Base-by-base conservation (phyloP, 192 early-diverging fungal genomes). In the Mortierella claussenii region DNA sequence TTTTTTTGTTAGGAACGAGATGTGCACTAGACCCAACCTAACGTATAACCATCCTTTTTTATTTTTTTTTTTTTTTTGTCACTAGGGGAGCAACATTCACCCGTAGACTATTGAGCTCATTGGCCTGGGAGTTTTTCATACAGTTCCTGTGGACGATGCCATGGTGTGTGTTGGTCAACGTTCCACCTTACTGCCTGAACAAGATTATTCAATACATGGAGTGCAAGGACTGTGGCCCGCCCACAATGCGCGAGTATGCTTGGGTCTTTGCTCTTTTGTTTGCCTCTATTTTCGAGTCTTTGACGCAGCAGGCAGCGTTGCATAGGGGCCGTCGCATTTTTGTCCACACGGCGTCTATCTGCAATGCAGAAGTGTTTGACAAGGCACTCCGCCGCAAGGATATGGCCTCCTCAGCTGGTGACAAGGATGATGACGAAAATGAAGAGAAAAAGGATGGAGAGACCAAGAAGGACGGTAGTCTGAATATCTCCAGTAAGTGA, bases 311-410 rank as follows among this genome's bases (percentile, higher is more conserved):
- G 65, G 82, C 88, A 66, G 63, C 82, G 1, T 65, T 91, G 17
- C 88, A 86, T 62, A 88, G 83, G 49, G 92, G 92, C 21, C 82
- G 92, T 15, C 80, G 83, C 10, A 61, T 92, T 2, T 80, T 83
- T 53, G 73, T 92, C 34, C 88, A 87, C 53, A 70, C 80, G 2
- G 51, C 83, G 24, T 45, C 87, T 20, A 82, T 87, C 40, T 57
- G 51, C 30, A 75, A 65, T 49, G 69, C 60, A 58, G 82, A 42
- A 27, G 82, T 60, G 12, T 89, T 59, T 79, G 71, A 33, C 13
- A 67, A 75, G 58, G 17, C 60, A 49, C 73, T 44, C 76, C 81
- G 75, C 50, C 86, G 23, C 57, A 84, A 47, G 28, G 65, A 58
- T 79, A 80, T 78, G 58, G 80, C 42, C 61, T 84, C 61, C 0